Evolutionary conservation across 768 basidiomycete genomes (phyloP).

Genomic region (Astraeus odoratus): DNA sequence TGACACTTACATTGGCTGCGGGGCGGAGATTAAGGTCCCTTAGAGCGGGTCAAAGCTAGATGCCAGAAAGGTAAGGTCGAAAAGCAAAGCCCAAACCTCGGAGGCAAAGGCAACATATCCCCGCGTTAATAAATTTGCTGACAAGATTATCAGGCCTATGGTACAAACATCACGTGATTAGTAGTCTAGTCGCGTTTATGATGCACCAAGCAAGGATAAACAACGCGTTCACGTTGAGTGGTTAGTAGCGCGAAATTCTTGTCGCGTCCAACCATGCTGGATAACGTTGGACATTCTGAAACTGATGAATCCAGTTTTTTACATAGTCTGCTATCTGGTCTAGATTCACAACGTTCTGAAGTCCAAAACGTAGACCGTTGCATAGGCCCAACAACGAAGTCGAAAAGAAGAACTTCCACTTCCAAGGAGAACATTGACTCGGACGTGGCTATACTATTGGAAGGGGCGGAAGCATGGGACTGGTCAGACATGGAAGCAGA

Average conservation of each 20-base stretch:
- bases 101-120: neutral
- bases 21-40: too few species aligned
- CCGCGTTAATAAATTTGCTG: neutral
- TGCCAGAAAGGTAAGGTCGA: neutral
- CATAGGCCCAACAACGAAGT: conserved; percentile 24
- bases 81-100: neutral
- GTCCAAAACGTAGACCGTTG: conserved; percentile 31
- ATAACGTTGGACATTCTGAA: conserved; percentile 25
- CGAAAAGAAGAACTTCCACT: neutral
- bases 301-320: conserved; percentile 57
- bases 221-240: conserved; percentile 18
- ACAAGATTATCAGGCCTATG: too few species aligned
- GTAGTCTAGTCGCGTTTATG: neutral
- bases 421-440: conserved; percentile 23
- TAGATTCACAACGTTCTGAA: conserved; percentile 43
- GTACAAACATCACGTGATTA: conserved; percentile 11
- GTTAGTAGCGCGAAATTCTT: neutral
- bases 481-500: conserved; percentile 52
- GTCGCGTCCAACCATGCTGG: conserved; percentile 28
- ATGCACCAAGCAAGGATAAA: conserved; percentile 12
- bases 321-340: conserved; percentile 40
- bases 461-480: conserved; percentile 67
- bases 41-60: too few species aligned
- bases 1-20: too few species aligned
- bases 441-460: conserved; percentile 45